Evolutionary conservation across 495 filamentous ascomycete genomes (phyloP).

Genomic region (Penicillium steckii): DNA sequence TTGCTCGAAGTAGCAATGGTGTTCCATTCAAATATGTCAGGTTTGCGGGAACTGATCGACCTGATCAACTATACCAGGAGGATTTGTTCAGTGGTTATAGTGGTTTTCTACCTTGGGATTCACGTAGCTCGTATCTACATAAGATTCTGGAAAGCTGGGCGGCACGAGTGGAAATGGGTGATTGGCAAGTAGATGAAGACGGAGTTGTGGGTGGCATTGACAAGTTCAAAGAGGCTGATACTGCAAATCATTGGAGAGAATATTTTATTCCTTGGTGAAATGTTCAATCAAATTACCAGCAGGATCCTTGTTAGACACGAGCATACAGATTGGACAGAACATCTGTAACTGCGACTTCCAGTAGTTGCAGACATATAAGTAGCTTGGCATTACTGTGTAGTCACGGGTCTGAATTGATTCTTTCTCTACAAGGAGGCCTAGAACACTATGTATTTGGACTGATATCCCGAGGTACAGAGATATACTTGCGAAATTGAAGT

Average conservation of each 20-base stretch:
- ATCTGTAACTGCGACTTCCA: no score
- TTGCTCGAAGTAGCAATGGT: conserved; percentile 8
- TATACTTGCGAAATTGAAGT: no score
- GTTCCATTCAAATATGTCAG: background rate
- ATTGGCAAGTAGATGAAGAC: conserved; percentile 10
- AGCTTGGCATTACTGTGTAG: no score
- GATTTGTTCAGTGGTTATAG: background rate
- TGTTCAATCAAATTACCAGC: no score
- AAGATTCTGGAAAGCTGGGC: conserved; percentile 12
- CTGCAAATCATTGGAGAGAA: conserved; percentile 3
- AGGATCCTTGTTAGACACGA: no score
- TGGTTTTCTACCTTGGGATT: conserved; percentile 1
- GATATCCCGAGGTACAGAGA: no score
- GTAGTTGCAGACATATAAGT: no score
- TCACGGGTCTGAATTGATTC: background rate
- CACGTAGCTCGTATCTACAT: conserved; percentile 2
- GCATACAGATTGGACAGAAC: no score
- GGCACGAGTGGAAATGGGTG: conserved; percentile 7
- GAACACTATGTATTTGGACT: no score
- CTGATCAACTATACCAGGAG: conserved; percentile 1
- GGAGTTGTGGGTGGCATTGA: conserved; percentile 13
- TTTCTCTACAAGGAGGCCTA: no score
- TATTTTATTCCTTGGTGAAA: background rate
- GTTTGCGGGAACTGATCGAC: background rate
- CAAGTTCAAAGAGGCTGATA: conserved; percentile 15